Evolutionary conservation across 805 yeast genomes (phyloP).

Genomic region (Starmerella powellii): DNA sequence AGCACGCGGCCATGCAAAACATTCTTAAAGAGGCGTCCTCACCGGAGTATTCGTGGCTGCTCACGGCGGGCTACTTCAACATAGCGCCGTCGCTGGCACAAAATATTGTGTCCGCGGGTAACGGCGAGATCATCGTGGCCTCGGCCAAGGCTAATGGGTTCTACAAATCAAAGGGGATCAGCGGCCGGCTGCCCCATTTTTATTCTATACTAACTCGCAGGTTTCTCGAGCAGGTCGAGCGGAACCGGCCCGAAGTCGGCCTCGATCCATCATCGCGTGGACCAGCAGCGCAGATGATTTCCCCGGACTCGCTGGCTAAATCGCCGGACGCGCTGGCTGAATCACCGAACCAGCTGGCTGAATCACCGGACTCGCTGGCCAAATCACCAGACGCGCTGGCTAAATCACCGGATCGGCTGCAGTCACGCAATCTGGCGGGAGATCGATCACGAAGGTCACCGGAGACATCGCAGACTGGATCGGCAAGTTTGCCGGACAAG

Average conservation of each 20-base stretch:
- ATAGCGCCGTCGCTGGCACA: slow-evolving; percentile 63
- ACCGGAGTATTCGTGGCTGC: slow-evolving; percentile 51
- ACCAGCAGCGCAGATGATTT: no score
- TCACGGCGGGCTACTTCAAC: slow-evolving; percentile 95
- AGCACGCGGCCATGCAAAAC: slow-evolving; percentile 48
- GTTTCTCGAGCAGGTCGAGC: slow-evolving; percentile 46
- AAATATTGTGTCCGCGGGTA: slow-evolving; percentile 39
- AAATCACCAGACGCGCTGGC: no score
- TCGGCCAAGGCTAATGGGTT: slow-evolving; percentile 95
- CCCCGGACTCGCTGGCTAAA: no score
- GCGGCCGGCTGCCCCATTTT: slow-evolving; percentile 74
- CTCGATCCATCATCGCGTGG: no score
- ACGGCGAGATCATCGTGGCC: slow-evolving; percentile 58
- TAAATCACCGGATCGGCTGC: no score
- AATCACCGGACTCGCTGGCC: no score
- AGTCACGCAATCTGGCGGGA: no score
- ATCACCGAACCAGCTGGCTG: no score
- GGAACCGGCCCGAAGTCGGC: slow-evolving; percentile 37
- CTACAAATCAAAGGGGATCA: slow-evolving; percentile 69
- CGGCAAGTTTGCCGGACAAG: no score
- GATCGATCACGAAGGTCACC: no score
- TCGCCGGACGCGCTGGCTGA: no score
- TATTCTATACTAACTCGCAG: slow-evolving; percentile 62
- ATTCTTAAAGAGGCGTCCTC: slow-evolving; percentile 6
- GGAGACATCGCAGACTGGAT: no score